Conservation (phyloP, 2,329 filamentous ascomycete species). For the Penicillium sp. region DNA sequence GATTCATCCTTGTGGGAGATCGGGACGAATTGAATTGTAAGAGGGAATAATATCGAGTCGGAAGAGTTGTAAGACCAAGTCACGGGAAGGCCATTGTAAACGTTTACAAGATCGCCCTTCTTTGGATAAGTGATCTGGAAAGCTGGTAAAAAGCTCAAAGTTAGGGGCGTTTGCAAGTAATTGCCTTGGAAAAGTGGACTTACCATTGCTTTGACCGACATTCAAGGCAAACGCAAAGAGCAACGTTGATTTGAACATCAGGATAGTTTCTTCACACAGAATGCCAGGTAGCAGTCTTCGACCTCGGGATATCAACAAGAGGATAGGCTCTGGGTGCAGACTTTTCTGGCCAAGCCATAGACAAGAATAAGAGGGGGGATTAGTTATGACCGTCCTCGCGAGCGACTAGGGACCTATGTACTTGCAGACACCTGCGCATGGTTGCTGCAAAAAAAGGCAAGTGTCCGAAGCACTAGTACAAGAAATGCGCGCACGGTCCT, state of each 20-base stretch:
- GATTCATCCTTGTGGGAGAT: neutral
- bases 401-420: neutral
- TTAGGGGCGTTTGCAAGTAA: neutral
- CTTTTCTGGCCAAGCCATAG: neutral
- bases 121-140: slow-evolving; percentile 5
- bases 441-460: no score
- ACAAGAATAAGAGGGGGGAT: neutral
- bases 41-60: slow-evolving; percentile 3
- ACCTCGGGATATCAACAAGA: neutral
- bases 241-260: slow-evolving; percentile 4
- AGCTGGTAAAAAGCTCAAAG: slow-evolving; percentile 4
- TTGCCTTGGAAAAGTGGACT: neutral
- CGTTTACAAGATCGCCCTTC: slow-evolving; percentile 3
- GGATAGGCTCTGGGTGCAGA: neutral
- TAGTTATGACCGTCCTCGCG: neutral
- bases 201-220: slow-evolving; percentile 7
- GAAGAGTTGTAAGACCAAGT: slow-evolving; percentile 5
- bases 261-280: neutral
- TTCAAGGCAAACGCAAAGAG: neutral
- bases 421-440: no score
- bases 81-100: slow-evolving; percentile 2
- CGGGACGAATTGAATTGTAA: slow-evolving; percentile 1
- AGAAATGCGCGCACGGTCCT: no score
- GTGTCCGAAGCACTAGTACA: no score
- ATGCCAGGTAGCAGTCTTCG: neutral